Evolutionary conservation across 2,329 filamentous ascomycete species (phyloP).

Genomic region (Alternaria angustiovoidea): DNA sequence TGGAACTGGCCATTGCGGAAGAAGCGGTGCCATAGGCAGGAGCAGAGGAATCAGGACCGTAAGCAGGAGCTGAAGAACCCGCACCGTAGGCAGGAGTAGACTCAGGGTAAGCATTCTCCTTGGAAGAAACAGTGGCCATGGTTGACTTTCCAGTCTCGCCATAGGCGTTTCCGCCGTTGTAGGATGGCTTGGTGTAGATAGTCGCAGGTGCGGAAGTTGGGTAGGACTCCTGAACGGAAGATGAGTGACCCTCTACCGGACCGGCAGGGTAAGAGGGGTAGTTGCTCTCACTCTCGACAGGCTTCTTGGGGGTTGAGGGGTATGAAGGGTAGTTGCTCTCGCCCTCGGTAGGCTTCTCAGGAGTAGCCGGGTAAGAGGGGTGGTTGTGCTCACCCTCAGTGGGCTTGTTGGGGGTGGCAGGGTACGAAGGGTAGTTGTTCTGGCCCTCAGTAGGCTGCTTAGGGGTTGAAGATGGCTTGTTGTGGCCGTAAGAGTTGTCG

Average conservation of each 20-base stretch:
- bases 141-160: constrained; percentile 2
- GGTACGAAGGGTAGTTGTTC: constrained; percentile 3
- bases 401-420: constrained; percentile 1
- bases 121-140: constrained; percentile 1
- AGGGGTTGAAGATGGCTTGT: constrained; percentile 16
- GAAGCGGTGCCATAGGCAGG: neutral
- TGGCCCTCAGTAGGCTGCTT: constrained; percentile 15
- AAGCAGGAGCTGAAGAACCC: neutral
- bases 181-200: constrained; percentile 9
- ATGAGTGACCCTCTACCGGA: neutral
- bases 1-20: constrained; percentile 2
- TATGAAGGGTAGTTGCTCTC: constrained; percentile 1
- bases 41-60: neutral
- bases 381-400: neutral
- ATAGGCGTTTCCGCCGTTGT: constrained; percentile 7
- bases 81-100: constrained; percentile 3
- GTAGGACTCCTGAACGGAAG: constrained; percentile 2
- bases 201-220: neutral
- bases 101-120: constrained; percentile 1
- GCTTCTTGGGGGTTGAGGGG: neutral
- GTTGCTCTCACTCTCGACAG: neutral
- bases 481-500: constrained; percentile 16
- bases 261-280: constrained; percentile 8
- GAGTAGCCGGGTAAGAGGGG: constrained; percentile 1
- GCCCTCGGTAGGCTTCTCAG: neutral